Percentiles rank a stretch among this genome's conserved stretches.
Evolutionary conservation across 441 rosid species (phyloP).

Genomic region (Eruca vesicaria): DNA sequence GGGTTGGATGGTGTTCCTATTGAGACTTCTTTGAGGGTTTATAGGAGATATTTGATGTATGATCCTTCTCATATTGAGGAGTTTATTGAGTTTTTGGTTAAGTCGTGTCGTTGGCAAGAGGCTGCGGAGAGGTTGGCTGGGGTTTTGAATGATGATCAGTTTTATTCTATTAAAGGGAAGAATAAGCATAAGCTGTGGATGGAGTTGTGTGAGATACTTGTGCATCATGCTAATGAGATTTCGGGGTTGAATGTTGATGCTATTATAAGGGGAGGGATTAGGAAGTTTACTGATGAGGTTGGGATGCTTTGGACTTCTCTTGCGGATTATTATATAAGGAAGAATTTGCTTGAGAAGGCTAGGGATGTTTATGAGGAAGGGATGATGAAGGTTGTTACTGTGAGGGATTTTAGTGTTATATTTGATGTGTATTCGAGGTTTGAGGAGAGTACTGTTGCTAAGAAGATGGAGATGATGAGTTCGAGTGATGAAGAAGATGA

Average conservation of each 20-base stretch:
- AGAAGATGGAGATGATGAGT: conserved; percentile 67
- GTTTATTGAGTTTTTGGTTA: conserved; percentile 82
- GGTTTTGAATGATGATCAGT: conserved; percentile 81
- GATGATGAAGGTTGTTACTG: conserved; percentile 86
- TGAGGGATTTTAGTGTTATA: conserved; percentile 88
- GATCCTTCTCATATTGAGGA: conserved; percentile 91
- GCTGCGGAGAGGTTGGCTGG: conserved; percentile 82
- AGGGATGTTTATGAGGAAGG: conserved; percentile 95
- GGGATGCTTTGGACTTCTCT: conserved; percentile 95
- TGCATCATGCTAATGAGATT: conserved; percentile 75
- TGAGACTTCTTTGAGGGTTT: conserved; percentile 91
- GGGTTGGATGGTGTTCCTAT: conserved; percentile 84
- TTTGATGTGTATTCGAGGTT: conserved; percentile 83
- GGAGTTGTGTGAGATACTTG: conserved; percentile 84
- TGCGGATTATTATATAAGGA: conserved; percentile 92
- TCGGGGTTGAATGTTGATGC: conserved; percentile 93
- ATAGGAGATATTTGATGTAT: conserved; percentile 87
- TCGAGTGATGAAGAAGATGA: conserved; percentile 70
- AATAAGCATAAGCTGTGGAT: conserved; percentile 87
- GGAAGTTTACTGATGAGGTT: conserved; percentile 87
- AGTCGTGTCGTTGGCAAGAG: conserved; percentile 89
- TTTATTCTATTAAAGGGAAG: conserved; percentile 82
- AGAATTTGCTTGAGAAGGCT: conserved; percentile 80
- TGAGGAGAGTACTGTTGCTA: conserved; percentile 76
- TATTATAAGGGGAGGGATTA: conserved; percentile 90